Percentiles rank a stretch among this genome's conserved stretches.
Evolutionary conservation across 73 alveolate species (phyloP).

Genomic region (Paramecium octaurelia): DNA sequence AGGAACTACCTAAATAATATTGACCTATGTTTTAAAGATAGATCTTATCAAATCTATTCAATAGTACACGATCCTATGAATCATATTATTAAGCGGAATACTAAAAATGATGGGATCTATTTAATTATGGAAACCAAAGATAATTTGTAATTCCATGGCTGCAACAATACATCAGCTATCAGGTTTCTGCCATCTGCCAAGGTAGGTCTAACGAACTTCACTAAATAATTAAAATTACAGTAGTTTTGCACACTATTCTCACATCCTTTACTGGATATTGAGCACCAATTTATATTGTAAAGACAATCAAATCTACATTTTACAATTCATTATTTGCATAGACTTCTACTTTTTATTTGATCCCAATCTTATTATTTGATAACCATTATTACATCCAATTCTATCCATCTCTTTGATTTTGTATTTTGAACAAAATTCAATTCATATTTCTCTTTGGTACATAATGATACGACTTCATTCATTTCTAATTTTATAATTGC

Average conservation of each 20-base stretch:
- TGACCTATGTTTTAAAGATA: slow-evolving; percentile 30
- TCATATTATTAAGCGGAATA: neutral
- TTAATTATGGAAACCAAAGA: neutral
- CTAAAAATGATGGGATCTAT: slow-evolving; percentile 21
- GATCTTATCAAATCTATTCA: slow-evolving; percentile 33
- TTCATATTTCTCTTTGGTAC: slow-evolving; percentile 27
- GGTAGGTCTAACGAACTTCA: slow-evolving; percentile 33
- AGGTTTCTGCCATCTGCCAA: slow-evolving; percentile 41
- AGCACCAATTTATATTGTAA: neutral
- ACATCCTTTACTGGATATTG: slow-evolving; percentile 36
- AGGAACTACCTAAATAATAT: slow-evolving; percentile 29
- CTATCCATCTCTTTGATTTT: slow-evolving; percentile 34
- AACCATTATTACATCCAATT: neutral
- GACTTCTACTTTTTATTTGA: neutral
- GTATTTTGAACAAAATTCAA: neutral
- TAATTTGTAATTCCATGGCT: slow-evolving; percentile 33
- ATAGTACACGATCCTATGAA: neutral
- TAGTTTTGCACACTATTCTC: slow-evolving; percentile 27
- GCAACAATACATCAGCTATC: neutral
- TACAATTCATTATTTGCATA: neutral
- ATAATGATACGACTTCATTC: neutral
- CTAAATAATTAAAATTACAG: neutral
- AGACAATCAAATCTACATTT: neutral
- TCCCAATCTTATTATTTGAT: neutral
- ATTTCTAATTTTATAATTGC: neutral